phyloP scores from a whole-genome alignment of 1,284 basidiomycete species.

The Ustilago xerochloae region DNA sequence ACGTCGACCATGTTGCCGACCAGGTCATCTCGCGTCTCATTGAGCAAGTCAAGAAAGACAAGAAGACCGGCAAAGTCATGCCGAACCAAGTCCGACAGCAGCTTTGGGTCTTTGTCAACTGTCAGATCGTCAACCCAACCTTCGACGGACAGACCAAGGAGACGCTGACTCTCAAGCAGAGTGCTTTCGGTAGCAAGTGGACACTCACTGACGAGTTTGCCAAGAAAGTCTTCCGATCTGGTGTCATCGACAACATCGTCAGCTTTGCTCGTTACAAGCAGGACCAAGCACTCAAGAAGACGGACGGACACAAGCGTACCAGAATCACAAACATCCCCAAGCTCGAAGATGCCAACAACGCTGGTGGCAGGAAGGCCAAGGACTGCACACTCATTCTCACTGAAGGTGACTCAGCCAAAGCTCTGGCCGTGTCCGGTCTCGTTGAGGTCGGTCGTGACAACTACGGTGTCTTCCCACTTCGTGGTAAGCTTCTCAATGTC shows the following conservation, averaged over 20 bases:
- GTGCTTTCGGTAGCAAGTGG: constrained; percentile 89
- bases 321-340: constrained; percentile 88
- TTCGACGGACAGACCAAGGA: constrained; percentile 99
- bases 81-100: constrained; percentile 94
- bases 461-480: constrained; percentile 96
- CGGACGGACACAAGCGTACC: constrained; percentile 88
- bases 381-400: constrained; percentile 96
- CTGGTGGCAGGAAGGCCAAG: constrained; percentile 80
- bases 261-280: constrained; percentile 98
- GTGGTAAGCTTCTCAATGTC: constrained; percentile 96
- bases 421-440: constrained; percentile 92
- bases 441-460: constrained; percentile 95
- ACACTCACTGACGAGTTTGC: constrained; percentile 92
- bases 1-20: constrained; percentile 87
- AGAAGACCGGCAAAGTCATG: constrained; percentile 86
- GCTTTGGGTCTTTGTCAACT: constrained; percentile 98
- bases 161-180: constrained; percentile 85
- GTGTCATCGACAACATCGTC: constrained; percentile 90
- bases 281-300: constrained; percentile 94
- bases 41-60: constrained; percentile 89
- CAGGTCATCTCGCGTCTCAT: constrained; percentile 84
- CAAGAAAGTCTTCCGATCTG: constrained; percentile 91
- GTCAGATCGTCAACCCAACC: constrained; percentile 95
- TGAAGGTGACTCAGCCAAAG: constrained; percentile 99
- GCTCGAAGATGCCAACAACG: constrained; percentile 96